Evolutionary conservation across 345 rosid genomes (phyloP), one percentile per base, ranked within the genome.

Genomic region (Brassica rapa): DNA sequence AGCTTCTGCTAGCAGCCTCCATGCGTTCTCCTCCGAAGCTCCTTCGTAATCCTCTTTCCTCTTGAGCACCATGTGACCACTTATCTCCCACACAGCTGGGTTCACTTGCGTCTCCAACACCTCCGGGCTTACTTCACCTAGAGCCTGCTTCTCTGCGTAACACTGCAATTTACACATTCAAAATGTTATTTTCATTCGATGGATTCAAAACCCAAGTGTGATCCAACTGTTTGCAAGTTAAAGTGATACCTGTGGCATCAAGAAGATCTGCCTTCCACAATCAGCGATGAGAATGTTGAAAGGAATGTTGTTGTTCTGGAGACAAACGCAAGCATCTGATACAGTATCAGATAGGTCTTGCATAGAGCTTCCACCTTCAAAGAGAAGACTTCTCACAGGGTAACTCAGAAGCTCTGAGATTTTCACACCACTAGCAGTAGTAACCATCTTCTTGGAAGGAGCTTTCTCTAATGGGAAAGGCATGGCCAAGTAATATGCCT

Each of bases 21-120:
- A 90, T 8, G 99, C 99, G 11, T 93, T 91, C 76, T 82, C 98
- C 79, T 93, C 99, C 0, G 99, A 85, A 74, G 99, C 99, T 82
- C 85, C 97, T 62, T 96, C 93, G 6, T 82, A 96, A 83, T 96
- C 98, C 83, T 87, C 82, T 86, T 85, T 96, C 89, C 96, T 91
- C 87, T 96, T 93, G 37, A 96, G 81, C 74, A 96, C 99, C 84
- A 96, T 93, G 68, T 96, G 99, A 15, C 99, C 99, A 56, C 98
- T 93, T 14, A 96, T 96, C 77, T 96, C 99, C 99, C 98, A 95
- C 62, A 95, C 99, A 0, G 99, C 99, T 62, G 99, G 99, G 80
- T 95, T 95, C 84, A 95, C 99, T 71, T 93, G 99, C 4, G 99
- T 96, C 66, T 93, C 98, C 75, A 93, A 81, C 57, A 96, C 88